Conservation (phyloP, 2,329 filamentous ascomycete genomes). For the Fusarium solani-melongenae region DNA sequence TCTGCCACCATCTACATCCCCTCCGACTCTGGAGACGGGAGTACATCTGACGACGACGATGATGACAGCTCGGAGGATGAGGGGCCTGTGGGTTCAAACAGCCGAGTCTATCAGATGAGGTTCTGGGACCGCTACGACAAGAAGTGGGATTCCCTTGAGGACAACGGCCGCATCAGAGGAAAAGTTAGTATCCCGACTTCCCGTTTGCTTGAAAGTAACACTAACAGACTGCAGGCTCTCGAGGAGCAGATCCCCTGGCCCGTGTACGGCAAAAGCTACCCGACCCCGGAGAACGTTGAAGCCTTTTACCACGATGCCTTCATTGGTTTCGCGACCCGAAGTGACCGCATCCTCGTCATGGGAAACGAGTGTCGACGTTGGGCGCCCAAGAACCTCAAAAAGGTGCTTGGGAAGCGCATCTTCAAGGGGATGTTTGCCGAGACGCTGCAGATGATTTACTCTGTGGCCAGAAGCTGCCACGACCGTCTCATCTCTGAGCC, state of each 20-base stretch:
- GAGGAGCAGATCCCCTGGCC: slow-evolving; percentile 13
- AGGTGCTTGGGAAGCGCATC: background rate
- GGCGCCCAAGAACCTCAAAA: background rate
- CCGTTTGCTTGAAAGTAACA: background rate
- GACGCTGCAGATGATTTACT: background rate
- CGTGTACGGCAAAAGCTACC: background rate
- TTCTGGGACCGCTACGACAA: background rate
- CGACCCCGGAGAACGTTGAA: background rate
- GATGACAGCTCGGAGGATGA: background rate
- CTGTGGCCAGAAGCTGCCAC: background rate
- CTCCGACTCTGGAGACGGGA: background rate
- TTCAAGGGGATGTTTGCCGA: background rate
- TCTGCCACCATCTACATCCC: background rate
- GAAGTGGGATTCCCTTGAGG: slow-evolving; percentile 2
- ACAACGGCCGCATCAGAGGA: background rate
- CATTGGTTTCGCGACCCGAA: background rate
- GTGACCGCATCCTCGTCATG: background rate
- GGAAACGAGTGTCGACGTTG: background rate
- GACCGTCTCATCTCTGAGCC: background rate
- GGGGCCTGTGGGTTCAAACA: background rate
- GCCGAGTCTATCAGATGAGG: background rate
- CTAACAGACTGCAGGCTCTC: background rate
- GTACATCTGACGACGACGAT: background rate
- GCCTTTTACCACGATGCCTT: background rate
- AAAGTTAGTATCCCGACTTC: background rate